Percentiles rank a stretch among this genome's conserved stretches.
phyloP scores from a whole-genome alignment of 1,284 basidiomycete species.

The Melanopsichium pennsylvanicum region DNA sequence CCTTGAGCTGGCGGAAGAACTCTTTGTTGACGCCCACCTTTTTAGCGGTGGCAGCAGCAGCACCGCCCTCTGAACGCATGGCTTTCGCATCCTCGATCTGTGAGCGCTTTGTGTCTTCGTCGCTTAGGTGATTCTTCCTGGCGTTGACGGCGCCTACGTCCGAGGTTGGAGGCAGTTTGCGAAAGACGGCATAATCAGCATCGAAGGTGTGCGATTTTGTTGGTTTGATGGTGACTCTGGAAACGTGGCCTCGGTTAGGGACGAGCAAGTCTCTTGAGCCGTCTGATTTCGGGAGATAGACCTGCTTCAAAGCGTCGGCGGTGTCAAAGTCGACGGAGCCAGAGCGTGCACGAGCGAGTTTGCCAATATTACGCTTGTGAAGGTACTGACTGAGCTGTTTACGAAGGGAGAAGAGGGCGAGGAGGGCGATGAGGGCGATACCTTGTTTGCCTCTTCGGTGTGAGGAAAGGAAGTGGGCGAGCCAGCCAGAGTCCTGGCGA shows the following conservation, averaged over 20 bases:
- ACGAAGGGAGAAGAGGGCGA: constrained; percentile 41
- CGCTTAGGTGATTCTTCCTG: constrained; percentile 24
- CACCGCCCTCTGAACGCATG: constrained; percentile 53
- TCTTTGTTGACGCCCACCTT: constrained; percentile 74
- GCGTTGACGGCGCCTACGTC: constrained; percentile 25
- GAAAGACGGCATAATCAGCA: constrained; percentile 58
- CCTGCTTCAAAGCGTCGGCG: constrained; percentile 55
- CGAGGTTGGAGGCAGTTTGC: constrained; percentile 52
- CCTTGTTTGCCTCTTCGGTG: constrained; percentile 21
- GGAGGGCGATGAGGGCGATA: constrained; percentile 24
- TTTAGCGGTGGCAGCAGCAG: constrained; percentile 60
- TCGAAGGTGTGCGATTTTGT: constrained; percentile 63
- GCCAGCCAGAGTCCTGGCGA: constrained; percentile 26
- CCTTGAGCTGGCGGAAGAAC: constrained; percentile 73
- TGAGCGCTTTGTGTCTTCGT: constrained; percentile 29
- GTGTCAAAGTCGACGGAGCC: constrained; percentile 24
- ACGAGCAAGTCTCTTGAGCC: constrained; percentile 60
- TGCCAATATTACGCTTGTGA: constrained; percentile 8
- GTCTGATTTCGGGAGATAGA: constrained; percentile 53
- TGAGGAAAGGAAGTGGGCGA: constrained; percentile 23
- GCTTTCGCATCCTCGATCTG: constrained; percentile 53
- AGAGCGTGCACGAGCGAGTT: constrained; percentile 10
- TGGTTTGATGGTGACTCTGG: constrained; percentile 65
- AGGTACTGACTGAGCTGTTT: constrained; percentile 19
- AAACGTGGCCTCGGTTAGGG: constrained; percentile 57